Base-by-base conservation (phyloP, 2,329 filamentous ascomycete species). In the Thelonectria blattea region DNA sequence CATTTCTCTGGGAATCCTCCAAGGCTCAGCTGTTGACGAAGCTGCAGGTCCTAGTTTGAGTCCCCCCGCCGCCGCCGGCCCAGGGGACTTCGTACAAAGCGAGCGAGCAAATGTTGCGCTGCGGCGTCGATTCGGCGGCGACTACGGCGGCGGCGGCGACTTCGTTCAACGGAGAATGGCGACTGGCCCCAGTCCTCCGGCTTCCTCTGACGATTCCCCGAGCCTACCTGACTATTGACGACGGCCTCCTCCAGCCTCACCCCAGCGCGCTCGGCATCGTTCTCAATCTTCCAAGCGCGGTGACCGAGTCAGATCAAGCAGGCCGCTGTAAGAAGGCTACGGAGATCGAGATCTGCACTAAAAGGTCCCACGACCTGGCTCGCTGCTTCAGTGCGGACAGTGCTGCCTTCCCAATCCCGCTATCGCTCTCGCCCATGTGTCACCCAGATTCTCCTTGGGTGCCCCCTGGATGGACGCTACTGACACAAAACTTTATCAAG, bases 281-380 rank as follows among this genome's bases (percentile, higher is more conserved):
- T 51, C 37, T 37, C 51, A 61, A 63, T 58, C 57, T 64, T 67
- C 65, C 61, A 69, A 62, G 54, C 45, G 50, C 51, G 58, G 57
- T 60, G 50, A 61, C 49, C 69, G 69, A 71, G 69, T 71, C 68
- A 71, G 66, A 70, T 64, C 61, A 67, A 47, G 58, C 56, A 63
- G 58, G 59, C 62, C 67, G 49, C 53, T 61, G 60, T 62, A 53
- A n/a, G 61, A 67, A 60, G 63, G 60, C 62, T 60, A 49, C 52
- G 55, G 55, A 61, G 65, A 71, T 71, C 69, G 66, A 64, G 69
- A 71, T 71, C 67, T 71, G 51, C 68, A 66, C 68, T 70, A 69
- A 69, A 62, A 62, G 47, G 57, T 69, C 43, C 61, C 59, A 65
- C 54, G 63, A 63, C 61, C 53, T 60, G 46, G 12, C 49, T 63